phyloP scores from a whole-genome alignment of 2,329 filamentous ascomycete genomes.

The Stemphylium vesicarium region DNA sequence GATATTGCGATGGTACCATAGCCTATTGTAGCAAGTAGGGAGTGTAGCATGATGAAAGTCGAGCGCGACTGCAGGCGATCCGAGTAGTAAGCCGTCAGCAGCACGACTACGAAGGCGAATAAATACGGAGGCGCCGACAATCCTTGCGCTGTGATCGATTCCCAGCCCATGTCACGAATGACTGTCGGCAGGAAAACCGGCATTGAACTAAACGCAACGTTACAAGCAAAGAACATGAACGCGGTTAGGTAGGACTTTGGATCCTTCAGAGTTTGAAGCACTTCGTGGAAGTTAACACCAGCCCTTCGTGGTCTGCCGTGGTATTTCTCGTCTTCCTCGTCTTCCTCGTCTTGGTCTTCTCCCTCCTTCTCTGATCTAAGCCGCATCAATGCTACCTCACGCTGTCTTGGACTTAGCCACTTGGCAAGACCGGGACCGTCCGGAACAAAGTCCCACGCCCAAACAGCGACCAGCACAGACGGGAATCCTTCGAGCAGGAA shows the following conservation, averaged over 20 bases:
- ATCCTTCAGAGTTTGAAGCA: conserved; percentile 66
- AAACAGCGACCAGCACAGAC: conserved; percentile 74
- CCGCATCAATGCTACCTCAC: conserved; percentile 73
- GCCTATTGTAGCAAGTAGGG: conserved; percentile 68
- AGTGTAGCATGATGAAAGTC: conserved; percentile 71
- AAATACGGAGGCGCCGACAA: conserved; percentile 84
- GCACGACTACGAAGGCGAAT: conserved; percentile 72
- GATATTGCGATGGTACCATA: conserved; percentile 68
- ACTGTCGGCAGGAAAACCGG: conserved; percentile 88
- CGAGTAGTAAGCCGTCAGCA: conserved; percentile 74
- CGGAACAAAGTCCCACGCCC: conserved; percentile 77
- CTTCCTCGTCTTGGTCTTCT: conserved; percentile 42
- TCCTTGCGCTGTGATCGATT: conserved; percentile 71
- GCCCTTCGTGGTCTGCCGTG: conserved; percentile 18
- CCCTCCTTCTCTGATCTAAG: conserved; percentile 61
- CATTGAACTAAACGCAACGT: conserved; percentile 86
- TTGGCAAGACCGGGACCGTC: conserved; percentile 66
- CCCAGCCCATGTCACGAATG: conserved; percentile 76
- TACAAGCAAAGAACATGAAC: conserved; percentile 84
- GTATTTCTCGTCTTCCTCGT: conserved; percentile 27
- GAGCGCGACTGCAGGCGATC: conserved; percentile 70
- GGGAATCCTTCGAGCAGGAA: conserved; percentile 88
- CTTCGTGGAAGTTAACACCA: conserved; percentile 62
- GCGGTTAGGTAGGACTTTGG: conserved; percentile 77
- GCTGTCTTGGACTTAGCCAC: conserved; percentile 53